Evolutionary conservation across 805 yeast species (phyloP), one percentile per base, ranked within the genome.

Genomic region (Kluyveromyces starmeri): DNA sequence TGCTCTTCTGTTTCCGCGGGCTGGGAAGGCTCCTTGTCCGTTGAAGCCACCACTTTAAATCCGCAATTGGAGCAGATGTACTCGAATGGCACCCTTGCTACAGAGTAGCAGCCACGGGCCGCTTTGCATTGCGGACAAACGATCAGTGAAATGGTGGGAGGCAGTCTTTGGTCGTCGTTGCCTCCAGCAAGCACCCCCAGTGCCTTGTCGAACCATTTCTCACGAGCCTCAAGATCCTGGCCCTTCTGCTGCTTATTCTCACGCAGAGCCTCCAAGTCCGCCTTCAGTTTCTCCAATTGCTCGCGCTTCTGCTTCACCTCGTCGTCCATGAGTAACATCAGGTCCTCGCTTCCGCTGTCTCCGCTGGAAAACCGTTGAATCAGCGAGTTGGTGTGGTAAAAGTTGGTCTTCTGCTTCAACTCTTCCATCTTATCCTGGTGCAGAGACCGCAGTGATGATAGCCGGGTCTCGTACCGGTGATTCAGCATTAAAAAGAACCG

Each of bases 301-400:
- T 53, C 49, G 34, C 65, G 59, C 42, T 68, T 68, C 27, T 46
- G 51, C 24, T 48, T 47, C 24, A 68, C 49, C 43, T 67, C 72
- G 24, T 61, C 65, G 28, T 68, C 70, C 44, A 71, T 55, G 20
- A 55, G 46, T 31, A 64, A 60, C 47, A 62, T 50, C 18, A 64
- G 59, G 48, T 71, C 76, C 32, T 64, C 69, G 38, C 62, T 51
- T 29, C 64, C 60, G 41, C 70, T 72, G 26, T 62, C 68, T 11
- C 80, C 83, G 24, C 59, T 53, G 7, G 69, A 61, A 44, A 72
- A 86, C 47, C 86, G 67, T 34, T 69, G 71, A 28, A 88, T 60
- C 29, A 88, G 65, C n/a, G 80, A 75, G 55, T 75, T 77, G 1
- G 95, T 83, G 10, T 78, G 68, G 47, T 80, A 71, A 55, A 75